Base-by-base conservation (phyloP, 345 rosid genomes). In the Salix purpurea region DNA sequence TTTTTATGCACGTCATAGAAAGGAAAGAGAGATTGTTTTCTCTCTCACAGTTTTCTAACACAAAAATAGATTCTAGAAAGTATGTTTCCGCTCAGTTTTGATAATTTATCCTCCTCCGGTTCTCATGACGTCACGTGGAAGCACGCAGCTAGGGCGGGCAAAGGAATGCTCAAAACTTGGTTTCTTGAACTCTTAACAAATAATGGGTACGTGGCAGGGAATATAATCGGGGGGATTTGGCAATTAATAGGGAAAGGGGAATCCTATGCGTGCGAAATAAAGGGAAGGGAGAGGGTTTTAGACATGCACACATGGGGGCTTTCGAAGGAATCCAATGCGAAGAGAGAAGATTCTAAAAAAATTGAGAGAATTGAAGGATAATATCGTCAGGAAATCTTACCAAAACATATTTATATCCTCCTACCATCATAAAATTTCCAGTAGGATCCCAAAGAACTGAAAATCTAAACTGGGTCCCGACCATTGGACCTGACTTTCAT, bases 191-290 rank as follows among this genome's bases (percentile, higher is more conserved):
- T 70, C 37, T n/a, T 32, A n/a, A 70, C 78, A 37, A 18, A 75
- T 67, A 66, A 75, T 26, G 52, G 78, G 65, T 9, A 7, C 65
- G 11, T 30, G 61, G 28, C 18, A 61, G 60, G 28, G 52, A 32
- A 12, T 42, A 68, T 58, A 67, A 67, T 67, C 26, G 78, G 56
- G 73, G 73, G 50, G 16, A 70, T 65, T 73, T 34, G 60, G 56
- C 21, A 21, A 58, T 52, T 72, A 72, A 62, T 28, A 67, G 32
- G 19, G 69, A 76, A 72, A 50, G 46, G 18, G 40, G 88, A 81
- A 85, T 85, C 88, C 88, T 40, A 85, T 83, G 88, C 64, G 19
- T 8, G 76, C 46, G 75, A 74, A 36, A 32, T 32, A 75, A 19
- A 58, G 67, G 4, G 16, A 68, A 39, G 11, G n/a, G 5, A 1